Conservation (phyloP, 768 basidiomycete species). For the Postia placenta region DNA sequence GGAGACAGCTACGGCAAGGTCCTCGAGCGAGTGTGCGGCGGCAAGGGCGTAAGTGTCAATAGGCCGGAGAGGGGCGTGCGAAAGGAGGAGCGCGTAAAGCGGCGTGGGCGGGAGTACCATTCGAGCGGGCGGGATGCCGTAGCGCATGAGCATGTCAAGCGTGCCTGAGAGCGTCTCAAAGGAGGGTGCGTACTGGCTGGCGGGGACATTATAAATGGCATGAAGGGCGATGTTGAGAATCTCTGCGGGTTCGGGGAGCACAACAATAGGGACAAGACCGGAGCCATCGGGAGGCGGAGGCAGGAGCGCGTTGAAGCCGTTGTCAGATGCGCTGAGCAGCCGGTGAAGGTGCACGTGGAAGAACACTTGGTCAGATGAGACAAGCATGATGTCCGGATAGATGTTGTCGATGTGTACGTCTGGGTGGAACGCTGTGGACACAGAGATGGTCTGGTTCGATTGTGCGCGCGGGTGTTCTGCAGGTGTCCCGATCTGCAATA, state of each 20-base stretch:
- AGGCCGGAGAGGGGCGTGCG: slow-evolving; percentile 28
- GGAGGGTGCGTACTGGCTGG: slow-evolving; percentile 21
- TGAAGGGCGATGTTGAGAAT: slow-evolving; percentile 31
- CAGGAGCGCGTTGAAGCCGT: slow-evolving; percentile 20
- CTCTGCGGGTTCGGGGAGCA: slow-evolving; percentile 22
- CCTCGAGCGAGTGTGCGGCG: slow-evolving; percentile 27
- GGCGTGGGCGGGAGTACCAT: slow-evolving; percentile 25
- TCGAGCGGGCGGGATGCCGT: slow-evolving; percentile 19
- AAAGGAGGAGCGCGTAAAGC: slow-evolving; percentile 28
- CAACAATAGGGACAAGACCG: slow-evolving; percentile 13
- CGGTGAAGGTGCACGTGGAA: slow-evolving; percentile 26
- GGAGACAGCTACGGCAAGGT: slow-evolving; percentile 34
- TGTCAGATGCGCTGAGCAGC: slow-evolving; percentile 19
- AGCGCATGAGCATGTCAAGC: slow-evolving; percentile 20
- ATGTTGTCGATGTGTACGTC: slow-evolving; percentile 9
- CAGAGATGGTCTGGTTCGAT: slow-evolving; percentile 9
- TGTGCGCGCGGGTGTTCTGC: slow-evolving; percentile 3
- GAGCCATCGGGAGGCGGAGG: slow-evolving; percentile 1
- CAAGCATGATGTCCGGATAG: slow-evolving; percentile 21
- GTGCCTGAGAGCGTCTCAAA: slow-evolving; percentile 21
- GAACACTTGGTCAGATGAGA: slow-evolving; percentile 24
- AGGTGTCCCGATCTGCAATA: slow-evolving; percentile 5
- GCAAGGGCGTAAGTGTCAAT: slow-evolving; percentile 39
- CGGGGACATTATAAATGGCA: slow-evolving; percentile 25
- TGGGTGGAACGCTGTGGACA: slow-evolving; percentile 19